Conservation (phyloP, 164 flowering plant genomes). For the Pachysandra terminalis region DNA sequence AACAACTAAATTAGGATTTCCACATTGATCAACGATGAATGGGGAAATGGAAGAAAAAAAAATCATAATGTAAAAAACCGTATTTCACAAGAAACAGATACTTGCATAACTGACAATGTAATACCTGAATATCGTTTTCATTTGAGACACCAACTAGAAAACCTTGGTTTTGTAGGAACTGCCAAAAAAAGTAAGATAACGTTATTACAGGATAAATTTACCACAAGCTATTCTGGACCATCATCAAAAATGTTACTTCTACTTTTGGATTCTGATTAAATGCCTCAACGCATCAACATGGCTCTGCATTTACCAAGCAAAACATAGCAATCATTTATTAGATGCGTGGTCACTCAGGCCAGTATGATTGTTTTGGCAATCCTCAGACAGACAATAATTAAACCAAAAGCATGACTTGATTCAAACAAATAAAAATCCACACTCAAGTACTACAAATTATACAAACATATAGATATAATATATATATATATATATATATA, state of each 20-base stretch:
- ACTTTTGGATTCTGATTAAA: background rate
- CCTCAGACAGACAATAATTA: background rate
- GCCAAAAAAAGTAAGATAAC: conserved; percentile 13
- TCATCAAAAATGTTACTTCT: background rate
- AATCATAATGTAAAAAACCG: background rate
- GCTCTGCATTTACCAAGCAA: background rate
- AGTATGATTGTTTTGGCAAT: background rate
- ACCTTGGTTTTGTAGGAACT: conserved; percentile 90
- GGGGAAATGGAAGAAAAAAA: background rate
- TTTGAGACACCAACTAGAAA: conserved; percentile 68
- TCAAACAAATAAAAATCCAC: background rate
- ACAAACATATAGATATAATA: too few species aligned
- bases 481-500: too few species aligned
- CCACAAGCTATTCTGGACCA: background rate
- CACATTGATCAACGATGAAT: too few species aligned
- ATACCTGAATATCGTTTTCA: conserved; percentile 88
- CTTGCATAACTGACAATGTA: background rate
- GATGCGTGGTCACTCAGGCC: background rate
- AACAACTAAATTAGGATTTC: too few species aligned
- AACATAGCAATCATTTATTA: background rate
- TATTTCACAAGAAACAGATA: conserved; percentile 3
- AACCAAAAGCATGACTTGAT: background rate
- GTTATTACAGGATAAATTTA: background rate
- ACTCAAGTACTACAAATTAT: too few species aligned
- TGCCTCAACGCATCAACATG: background rate